Evolutionary conservation across 495 filamentous ascomycete genomes (phyloP).

Genomic region (Monascus purpureus): DNA sequence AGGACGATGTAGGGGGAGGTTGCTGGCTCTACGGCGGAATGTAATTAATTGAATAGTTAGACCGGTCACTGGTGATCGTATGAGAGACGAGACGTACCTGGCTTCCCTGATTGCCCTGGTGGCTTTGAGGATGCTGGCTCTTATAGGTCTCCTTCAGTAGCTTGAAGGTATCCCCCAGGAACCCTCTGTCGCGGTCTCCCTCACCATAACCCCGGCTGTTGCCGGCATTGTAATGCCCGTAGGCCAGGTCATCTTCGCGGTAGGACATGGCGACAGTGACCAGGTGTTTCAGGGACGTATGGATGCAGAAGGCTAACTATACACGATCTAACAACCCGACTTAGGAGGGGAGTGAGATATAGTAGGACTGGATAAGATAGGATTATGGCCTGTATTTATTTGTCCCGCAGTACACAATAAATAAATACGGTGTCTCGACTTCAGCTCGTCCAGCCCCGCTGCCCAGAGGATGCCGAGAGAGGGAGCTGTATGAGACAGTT

Average conservation of each 20-base stretch:
- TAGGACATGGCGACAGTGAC: constrained; percentile 21
- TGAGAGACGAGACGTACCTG: constrained; percentile 1
- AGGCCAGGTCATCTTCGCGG: constrained; percentile 38
- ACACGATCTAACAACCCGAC: too few relatives aligned
- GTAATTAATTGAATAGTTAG: not conserved
- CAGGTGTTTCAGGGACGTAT: too few relatives aligned
- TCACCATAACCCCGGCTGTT: constrained; percentile 13
- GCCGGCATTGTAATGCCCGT: constrained; percentile 38
- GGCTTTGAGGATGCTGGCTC: constrained; percentile 8
- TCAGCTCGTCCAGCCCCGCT: too few relatives aligned
- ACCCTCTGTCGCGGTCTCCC: constrained; percentile 30
- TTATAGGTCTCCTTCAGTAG: constrained; percentile 32
- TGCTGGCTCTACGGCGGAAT: not conserved
- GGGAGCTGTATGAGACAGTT: too few relatives aligned
- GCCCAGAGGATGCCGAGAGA: too few relatives aligned
- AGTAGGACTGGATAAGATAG: too few relatives aligned
- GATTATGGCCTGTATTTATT: too few relatives aligned
- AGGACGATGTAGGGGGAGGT: too few relatives aligned
- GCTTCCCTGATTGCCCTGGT: constrained; percentile 1
- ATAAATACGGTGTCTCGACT: too few relatives aligned
- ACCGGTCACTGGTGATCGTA: not conserved
- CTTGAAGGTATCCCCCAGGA: constrained; percentile 40
- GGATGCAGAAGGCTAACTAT: too few relatives aligned
- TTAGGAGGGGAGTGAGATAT: too few relatives aligned
- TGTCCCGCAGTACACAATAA: too few relatives aligned